Evolutionary conservation across 2,329 filamentous ascomycete genomes (phyloP).

Genomic region (Tolypocladium guangdongense): DNA sequence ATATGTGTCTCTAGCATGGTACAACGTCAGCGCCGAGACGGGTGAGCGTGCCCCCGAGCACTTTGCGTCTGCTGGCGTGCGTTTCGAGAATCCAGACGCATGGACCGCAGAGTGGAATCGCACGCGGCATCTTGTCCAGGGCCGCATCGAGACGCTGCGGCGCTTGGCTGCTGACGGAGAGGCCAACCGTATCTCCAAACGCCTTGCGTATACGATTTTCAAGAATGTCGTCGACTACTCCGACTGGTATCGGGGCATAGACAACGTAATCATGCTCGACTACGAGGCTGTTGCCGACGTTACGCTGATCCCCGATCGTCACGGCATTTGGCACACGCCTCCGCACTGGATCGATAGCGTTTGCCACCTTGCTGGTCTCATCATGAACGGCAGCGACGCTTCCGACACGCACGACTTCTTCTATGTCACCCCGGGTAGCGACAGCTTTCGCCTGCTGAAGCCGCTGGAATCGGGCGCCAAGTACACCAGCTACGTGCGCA

Average conservation of each 20-base stretch:
- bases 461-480: constrained; percentile 32
- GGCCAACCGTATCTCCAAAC: background rate
- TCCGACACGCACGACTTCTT: constrained; percentile 43
- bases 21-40: constrained; percentile 1
- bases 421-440: constrained; percentile 47
- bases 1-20: constrained; percentile 35
- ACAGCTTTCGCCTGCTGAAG: constrained; percentile 38
- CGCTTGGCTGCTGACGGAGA: background rate
- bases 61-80: constrained; percentile 7
- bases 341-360: constrained; percentile 48
- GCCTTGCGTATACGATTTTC: constrained; percentile 50
- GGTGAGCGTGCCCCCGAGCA: background rate
- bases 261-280: constrained; percentile 37
- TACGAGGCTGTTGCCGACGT: constrained; percentile 24
- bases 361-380: constrained; percentile 46
- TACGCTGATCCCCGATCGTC: constrained; percentile 37
- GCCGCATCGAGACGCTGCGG: constrained; percentile 43
- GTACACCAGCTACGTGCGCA: constrained; percentile 45
- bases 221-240: constrained; percentile 41
- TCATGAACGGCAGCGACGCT: constrained; percentile 43
- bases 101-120: constrained; percentile 37
- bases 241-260: constrained; percentile 41
- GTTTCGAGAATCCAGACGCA: constrained; percentile 30
- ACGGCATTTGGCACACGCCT: constrained; percentile 36
- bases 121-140: constrained; percentile 52